Evolutionary conservation across 2,329 filamentous ascomycete species (phyloP), one percentile per base, ranked within the genome.

Genomic region (Didymella pomorum): DNA sequence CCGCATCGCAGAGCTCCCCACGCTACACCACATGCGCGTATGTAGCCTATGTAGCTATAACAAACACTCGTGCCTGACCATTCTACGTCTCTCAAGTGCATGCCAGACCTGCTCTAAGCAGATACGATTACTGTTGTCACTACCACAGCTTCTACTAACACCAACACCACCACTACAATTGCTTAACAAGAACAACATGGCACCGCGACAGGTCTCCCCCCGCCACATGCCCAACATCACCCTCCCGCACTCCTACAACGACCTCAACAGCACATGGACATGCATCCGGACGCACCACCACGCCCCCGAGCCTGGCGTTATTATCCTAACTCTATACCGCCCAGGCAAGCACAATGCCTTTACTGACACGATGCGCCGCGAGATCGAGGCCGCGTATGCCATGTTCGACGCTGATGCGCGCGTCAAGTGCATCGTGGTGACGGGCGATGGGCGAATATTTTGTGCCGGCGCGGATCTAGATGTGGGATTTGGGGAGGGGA

Each of bases 261-360:
- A 71, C 52, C 69, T 80, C 6, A 73, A 72, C 61, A 76, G 67
- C 20, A 67, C 80, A 37, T 60, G 52, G 52, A 52, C 29, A 0
- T 18, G 4, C 16, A 81, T 82, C 62, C 73, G 67, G 46, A 74
- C 80, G 7, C 69, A 71, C 25, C 79, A 81, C 62, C 74, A 81
- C 51, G 74, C 73, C 4, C 60, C 68, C 5, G 70, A 76, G 25
- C 85, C 88, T 0, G 73, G 82, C 11, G 82, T 90, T 50, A 81
- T 91, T 48, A 73, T 90, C 61, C 74, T 91, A 31, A 84, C 84
- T 2, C 82, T 91, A 39, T 81, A 89, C 77, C 85, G 89, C 18
- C 89, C 89, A 0, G 74, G 79, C 11, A 86, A 86, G 58, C 82
- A 87, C 77, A 91, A 92, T 82, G 88, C 87, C 60, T 91, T 91